Conservation (phyloP, 371 early-diverging fungal genomes). For the Mucor saturninus region DNA sequence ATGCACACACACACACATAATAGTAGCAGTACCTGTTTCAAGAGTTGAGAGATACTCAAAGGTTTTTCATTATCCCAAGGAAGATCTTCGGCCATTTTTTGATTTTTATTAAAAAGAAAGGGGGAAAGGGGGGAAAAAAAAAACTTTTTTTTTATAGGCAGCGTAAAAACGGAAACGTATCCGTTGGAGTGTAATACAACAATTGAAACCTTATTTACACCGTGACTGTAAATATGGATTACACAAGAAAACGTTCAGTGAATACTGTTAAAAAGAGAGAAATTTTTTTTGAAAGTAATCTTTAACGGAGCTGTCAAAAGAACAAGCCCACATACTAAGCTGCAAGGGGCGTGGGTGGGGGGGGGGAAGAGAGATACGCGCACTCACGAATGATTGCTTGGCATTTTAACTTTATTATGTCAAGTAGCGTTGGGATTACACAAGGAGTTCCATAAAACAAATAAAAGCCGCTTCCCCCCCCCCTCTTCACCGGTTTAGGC, state of each 20-base stretch:
- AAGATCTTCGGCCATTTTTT: constrained; percentile 21
- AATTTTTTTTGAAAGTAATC: no score
- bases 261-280: no score
- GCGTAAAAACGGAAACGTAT: neutral
- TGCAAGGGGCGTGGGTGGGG: no score
- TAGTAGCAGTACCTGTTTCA: constrained; percentile 23
- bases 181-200: neutral
- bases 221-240: neutral
- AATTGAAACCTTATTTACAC: neutral
- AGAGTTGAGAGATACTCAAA: constrained; percentile 26
- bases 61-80: constrained; percentile 30
- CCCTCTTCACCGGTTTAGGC: no score
- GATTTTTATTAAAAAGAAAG: neutral
- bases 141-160: neutral
- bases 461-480: no score
- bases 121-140: neutral
- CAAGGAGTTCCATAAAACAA: no score
- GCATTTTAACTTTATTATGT: no score
- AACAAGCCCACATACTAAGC: no score
- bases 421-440: no score
- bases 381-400: no score
- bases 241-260: neutral
- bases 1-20: neutral
- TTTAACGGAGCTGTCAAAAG: no score
- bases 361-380: no score